These are phyloP conservation scores for Thermochaetoides thermophila DNA, from an alignment of 495 filamentous ascomycete species.

Conservation along the genomic window DNA sequence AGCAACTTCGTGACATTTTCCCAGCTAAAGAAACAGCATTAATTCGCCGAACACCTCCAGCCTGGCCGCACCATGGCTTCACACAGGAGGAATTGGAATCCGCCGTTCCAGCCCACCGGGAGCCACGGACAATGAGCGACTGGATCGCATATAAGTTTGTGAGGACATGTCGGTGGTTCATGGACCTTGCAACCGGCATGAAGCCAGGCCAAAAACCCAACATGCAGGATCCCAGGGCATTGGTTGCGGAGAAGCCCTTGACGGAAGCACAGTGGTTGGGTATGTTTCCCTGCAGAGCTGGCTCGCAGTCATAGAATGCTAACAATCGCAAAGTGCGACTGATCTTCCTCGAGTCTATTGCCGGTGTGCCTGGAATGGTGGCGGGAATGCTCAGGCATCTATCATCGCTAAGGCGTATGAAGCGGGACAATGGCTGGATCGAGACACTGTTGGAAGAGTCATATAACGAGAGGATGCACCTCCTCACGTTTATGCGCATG, in stretches of 20 bases:
- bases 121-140: constrained; percentile 23
- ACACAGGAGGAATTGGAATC: constrained; percentile 31
- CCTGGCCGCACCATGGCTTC: constrained; percentile 56
- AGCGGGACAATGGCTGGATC: constrained; percentile 95
- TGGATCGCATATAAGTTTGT: constrained; percentile 34
- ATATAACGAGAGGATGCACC: constrained; percentile 94
- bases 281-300: neutral
- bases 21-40: constrained; percentile 29
- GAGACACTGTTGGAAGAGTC: constrained; percentile 88
- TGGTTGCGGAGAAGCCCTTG: constrained; percentile 27
- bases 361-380: constrained; percentile 94
- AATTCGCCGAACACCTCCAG: constrained; percentile 37
- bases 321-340: no score
- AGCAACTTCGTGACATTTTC: constrained; percentile 31
- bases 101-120: constrained; percentile 27
- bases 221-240: constrained; percentile 31
- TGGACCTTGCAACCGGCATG: constrained; percentile 33
- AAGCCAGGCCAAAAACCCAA: constrained; percentile 28
- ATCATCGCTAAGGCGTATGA: constrained; percentile 64
- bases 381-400: constrained; percentile 87
- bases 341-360: constrained; percentile 87
- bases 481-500: constrained; percentile 88
- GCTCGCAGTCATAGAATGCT: no score
- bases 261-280: constrained; percentile 34
- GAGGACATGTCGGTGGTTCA: constrained; percentile 22